A percentile compares a stretch with the other conserved stretches of the same genome.
These are phyloP conservation scores for Globisporangium cylindrosporum DNA, from an alignment of 352 stramenopile genomes.

Conservation along the genomic window DNA sequence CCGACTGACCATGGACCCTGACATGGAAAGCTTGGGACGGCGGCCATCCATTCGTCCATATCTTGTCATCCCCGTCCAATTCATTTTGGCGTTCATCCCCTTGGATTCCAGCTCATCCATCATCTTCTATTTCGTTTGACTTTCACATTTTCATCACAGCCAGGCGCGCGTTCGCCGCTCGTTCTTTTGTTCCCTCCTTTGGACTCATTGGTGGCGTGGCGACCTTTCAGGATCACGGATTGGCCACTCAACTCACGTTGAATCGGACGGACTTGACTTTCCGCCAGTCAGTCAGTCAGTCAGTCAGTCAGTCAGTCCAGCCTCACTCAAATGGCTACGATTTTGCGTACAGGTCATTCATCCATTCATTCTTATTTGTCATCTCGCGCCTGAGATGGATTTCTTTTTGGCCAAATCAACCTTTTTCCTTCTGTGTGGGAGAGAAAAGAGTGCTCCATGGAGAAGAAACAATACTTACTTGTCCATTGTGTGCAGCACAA, in stretches of 20 bases:
- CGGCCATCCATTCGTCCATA: background rate
- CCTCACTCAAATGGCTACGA: background rate
- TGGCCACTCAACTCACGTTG: background rate
- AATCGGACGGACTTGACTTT: background rate
- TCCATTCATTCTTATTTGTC: too few relatives aligned
- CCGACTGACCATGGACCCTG: background rate
- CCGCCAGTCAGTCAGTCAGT: background rate
- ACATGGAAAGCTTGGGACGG: too few relatives aligned
- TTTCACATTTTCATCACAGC: background rate
- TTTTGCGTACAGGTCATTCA: background rate
- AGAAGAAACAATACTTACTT: background rate
- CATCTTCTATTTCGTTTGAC: background rate
- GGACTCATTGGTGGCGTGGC: background rate
- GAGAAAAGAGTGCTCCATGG: background rate
- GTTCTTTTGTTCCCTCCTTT: constrained; percentile 5
- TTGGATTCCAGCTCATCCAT: background rate
- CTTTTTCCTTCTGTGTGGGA: background rate
- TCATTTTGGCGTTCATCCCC: background rate
- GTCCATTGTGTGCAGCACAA: background rate
- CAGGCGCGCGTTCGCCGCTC: background rate
- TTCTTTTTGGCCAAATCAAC: background rate
- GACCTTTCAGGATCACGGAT: background rate
- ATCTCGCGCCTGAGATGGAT: background rate
- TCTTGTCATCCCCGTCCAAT: background rate
- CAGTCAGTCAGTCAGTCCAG: background rate